These are phyloP conservation scores for Hyphopichia homilentoma DNA, from an alignment of 805 yeast genomes.

Conservation along the genomic window DNA sequence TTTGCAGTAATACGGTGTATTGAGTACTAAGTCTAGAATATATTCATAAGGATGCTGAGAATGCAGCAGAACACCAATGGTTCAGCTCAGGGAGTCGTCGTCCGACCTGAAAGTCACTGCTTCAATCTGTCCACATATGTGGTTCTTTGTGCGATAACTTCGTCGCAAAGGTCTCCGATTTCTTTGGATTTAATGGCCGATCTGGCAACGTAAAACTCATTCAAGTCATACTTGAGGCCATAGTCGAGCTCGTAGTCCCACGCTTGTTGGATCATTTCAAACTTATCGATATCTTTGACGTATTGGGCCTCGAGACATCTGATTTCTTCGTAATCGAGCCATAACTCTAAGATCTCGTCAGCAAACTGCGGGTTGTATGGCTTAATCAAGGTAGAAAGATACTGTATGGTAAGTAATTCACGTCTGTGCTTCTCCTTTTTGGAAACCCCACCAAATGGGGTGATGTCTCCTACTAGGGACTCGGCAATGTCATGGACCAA, in stretches of 20 bases:
- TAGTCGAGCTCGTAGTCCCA: conserved; percentile 76
- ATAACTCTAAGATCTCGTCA: conserved; percentile 59
- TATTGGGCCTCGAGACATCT: conserved; percentile 78
- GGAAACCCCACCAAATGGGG: conserved; percentile 65
- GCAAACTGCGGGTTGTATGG: conserved; percentile 67
- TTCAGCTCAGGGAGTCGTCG: too few relatives aligned
- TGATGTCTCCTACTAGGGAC: conserved; percentile 89
- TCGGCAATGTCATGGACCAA: conserved; percentile 94
- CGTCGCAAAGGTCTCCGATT: conserved; percentile 66
- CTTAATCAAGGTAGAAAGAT: conserved; percentile 54
- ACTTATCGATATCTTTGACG: conserved; percentile 92
- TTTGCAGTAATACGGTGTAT: too few relatives aligned
- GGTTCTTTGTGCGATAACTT: conserved; percentile 19
- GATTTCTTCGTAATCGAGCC: conserved; percentile 89
- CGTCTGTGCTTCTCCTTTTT: conserved; percentile 83
- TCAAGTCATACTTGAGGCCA: conserved; percentile 54
- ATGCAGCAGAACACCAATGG: too few relatives aligned
- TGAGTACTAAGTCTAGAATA: too few relatives aligned
- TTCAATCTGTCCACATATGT: conserved; percentile 7
- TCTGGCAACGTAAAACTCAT: conserved; percentile 66
- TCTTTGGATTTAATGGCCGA: conserved; percentile 65
- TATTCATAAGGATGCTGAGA: too few relatives aligned
- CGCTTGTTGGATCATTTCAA: conserved; percentile 78
- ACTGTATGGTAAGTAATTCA: conserved; percentile 69
- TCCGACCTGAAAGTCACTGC: too few relatives aligned